Conservation (phyloP, 2,329 filamentous ascomycete species). For the Cucurbitaria berberidis region DNA sequence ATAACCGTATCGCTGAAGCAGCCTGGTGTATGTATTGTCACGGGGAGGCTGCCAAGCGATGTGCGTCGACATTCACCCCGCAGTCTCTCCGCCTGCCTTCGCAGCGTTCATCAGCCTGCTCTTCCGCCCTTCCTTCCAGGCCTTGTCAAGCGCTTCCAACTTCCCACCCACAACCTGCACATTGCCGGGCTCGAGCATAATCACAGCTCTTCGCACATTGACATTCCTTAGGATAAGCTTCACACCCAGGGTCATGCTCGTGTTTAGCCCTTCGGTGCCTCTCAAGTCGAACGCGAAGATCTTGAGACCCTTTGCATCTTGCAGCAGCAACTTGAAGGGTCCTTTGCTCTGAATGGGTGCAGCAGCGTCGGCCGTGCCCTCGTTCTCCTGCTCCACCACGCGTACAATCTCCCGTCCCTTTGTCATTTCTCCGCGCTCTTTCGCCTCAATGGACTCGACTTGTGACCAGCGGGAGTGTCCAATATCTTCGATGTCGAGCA, state of each 20-base stretch:
- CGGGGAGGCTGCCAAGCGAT: neutral
- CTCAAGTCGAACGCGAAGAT: constrained; percentile 76
- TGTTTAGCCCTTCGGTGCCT: constrained; percentile 67
- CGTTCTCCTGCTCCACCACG: constrained; percentile 62
- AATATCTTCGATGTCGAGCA: constrained; percentile 86
- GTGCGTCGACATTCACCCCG: neutral
- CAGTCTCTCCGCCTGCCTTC: constrained; percentile 13
- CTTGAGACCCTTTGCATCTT: constrained; percentile 73
- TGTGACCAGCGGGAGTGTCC: constrained; percentile 82
- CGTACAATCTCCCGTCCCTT: constrained; percentile 83
- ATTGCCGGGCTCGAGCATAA: constrained; percentile 75
- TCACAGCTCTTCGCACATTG: constrained; percentile 73
- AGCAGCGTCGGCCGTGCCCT: constrained; percentile 36
- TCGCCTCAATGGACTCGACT: constrained; percentile 78
- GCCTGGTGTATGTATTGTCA: neutral
- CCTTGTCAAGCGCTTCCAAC: constrained; percentile 78
- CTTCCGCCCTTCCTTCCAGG: constrained; percentile 77
- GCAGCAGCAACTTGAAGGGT: constrained; percentile 81
- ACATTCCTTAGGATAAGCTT: constrained; percentile 76
- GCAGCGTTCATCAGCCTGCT: constrained; percentile 69
- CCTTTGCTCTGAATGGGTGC: constrained; percentile 53
- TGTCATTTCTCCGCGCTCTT: constrained; percentile 74
- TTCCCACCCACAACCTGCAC: constrained; percentile 84
- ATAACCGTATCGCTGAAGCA: neutral
- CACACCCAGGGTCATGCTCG: constrained; percentile 75